Evolutionary conservation across 371 early-diverging fungal species (phyloP).

Genomic region (Rhizomucor pusillus): DNA sequence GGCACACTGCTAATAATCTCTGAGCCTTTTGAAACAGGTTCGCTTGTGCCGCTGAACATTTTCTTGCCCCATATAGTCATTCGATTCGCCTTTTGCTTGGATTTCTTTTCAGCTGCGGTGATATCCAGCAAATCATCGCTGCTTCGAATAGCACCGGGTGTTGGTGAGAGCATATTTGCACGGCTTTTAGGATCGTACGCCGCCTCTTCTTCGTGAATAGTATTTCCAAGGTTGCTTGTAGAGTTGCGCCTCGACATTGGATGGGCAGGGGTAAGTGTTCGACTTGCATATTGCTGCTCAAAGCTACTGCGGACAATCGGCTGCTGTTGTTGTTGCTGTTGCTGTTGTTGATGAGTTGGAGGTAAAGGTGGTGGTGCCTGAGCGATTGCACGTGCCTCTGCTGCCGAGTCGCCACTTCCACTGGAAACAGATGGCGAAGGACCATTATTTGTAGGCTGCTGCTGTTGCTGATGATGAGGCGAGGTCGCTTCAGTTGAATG

Average conservation of each 20-base stretch:
- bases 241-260: background rate
- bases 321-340: too few species aligned
- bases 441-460: too few species aligned
- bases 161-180: background rate
- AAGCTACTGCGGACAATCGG: too few species aligned
- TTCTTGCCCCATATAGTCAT: conserved; percentile 25
- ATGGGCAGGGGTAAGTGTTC: conserved; percentile 13
- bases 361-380: too few species aligned
- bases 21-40: too few species aligned
- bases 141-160: too few species aligned
- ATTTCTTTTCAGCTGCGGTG: conserved; percentile 19
- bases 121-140: background rate
- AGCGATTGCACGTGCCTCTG: too few species aligned
- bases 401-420: too few species aligned
- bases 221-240: conserved; percentile 2
- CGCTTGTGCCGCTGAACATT: conserved; percentile 12
- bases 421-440: too few species aligned
- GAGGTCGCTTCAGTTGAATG: too few species aligned
- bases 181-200: background rate
- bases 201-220: conserved; percentile 12
- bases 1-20: conserved; percentile 1
- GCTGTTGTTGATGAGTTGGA: too few species aligned
- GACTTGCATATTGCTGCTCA: conserved; percentile 16
- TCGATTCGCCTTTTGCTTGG: conserved; percentile 26
- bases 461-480: too few species aligned